These are phyloP conservation scores for Globisporangium barbulae DNA, from an alignment of 352 stramenopile genomes.

Conservation along the genomic window DNA sequence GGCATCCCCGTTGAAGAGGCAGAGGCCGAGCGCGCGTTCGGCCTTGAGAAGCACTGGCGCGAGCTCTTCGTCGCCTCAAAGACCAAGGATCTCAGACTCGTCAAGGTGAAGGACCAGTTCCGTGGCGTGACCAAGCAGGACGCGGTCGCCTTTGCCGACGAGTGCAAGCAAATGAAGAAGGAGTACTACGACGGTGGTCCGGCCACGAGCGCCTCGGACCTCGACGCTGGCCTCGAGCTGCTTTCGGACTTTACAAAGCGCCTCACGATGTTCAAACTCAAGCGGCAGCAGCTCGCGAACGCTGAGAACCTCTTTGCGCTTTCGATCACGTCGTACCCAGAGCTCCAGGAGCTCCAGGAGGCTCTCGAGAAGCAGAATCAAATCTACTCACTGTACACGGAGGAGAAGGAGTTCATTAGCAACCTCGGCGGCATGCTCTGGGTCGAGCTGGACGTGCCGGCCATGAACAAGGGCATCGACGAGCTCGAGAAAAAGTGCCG, in stretches of 20 bases:
- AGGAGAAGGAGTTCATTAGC: constrained; percentile 93
- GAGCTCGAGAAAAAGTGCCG: constrained; percentile 91
- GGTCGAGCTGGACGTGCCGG: constrained; percentile 90
- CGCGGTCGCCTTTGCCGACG: constrained; percentile 81
- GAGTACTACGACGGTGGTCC: constrained; percentile 88
- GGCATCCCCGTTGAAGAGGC: constrained; percentile 64
- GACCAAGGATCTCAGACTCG: constrained; percentile 92
- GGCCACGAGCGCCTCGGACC: constrained; percentile 70
- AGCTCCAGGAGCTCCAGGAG: constrained; percentile 84
- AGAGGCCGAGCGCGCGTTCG: constrained; percentile 73
- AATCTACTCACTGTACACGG: constrained; percentile 91
- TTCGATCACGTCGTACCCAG: constrained; percentile 88
- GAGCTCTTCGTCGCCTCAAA: constrained; percentile 79
- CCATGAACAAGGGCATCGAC: constrained; percentile 91
- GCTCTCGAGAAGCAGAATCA: constrained; percentile 86
- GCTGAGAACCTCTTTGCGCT: constrained; percentile 94
- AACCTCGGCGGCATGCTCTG: constrained; percentile 89
- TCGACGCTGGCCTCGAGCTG: constrained; percentile 90
- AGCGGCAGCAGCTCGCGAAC: constrained; percentile 89
- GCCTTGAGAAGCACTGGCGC: constrained; percentile 82
- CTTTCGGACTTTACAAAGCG: constrained; percentile 84
- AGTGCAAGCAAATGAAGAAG: constrained; percentile 84
- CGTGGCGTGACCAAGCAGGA: constrained; percentile 92
- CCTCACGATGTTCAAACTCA: constrained; percentile 70
- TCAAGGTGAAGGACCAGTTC: constrained; percentile 95